phyloP scores from a whole-genome alignment of 2,329 filamentous ascomycete genomes.

The Curvularia verruculosa region DNA sequence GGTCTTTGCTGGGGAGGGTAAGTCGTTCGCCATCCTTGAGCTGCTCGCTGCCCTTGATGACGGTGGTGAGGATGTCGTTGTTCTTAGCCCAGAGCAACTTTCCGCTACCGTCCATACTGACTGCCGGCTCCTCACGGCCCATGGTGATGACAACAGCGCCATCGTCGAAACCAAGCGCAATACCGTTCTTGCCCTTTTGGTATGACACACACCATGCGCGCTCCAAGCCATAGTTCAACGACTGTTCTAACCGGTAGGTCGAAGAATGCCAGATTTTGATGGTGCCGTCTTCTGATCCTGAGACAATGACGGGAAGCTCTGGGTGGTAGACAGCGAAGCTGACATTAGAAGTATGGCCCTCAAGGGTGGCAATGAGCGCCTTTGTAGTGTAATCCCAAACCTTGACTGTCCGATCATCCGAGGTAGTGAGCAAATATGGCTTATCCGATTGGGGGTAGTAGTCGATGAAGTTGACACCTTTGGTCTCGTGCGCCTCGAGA shows the following conservation, averaged over 20 bases:
- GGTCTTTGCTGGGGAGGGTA: slow-evolving; percentile 86
- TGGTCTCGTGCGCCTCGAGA: slow-evolving; percentile 93
- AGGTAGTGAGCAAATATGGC: slow-evolving; percentile 91
- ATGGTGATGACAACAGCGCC: slow-evolving; percentile 97
- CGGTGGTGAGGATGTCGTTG: slow-evolving; percentile 91
- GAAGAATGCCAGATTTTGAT: slow-evolving; percentile 99
- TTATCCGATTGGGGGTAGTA: slow-evolving; percentile 75
- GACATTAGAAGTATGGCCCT: slow-evolving; percentile 97
- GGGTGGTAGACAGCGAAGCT: slow-evolving; percentile 98
- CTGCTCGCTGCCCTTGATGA: slow-evolving; percentile 90
- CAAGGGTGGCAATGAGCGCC: slow-evolving; percentile 91
- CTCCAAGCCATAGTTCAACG: slow-evolving; percentile 92
- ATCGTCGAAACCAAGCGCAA: slow-evolving; percentile 96
- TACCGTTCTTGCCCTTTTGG: slow-evolving; percentile 90
- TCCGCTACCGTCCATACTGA: slow-evolving; percentile 94
- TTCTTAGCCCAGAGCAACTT: slow-evolving; percentile 97
- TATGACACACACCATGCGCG: slow-evolving; percentile 97
- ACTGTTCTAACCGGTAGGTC: slow-evolving; percentile 95
- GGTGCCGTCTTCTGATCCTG: slow-evolving; percentile 95
- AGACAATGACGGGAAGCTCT: slow-evolving; percentile 95
- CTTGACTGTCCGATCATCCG: slow-evolving; percentile 95
- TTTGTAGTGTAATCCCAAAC: slow-evolving; percentile 99
- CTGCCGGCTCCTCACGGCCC: slow-evolving; percentile 93
- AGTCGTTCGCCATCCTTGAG: slow-evolving; percentile 91
- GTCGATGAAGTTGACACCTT: slow-evolving; percentile 97